Conservation (phyloP, 371 early-diverging fungal species). For the Thermomucor indicae-seudaticae region DNA sequence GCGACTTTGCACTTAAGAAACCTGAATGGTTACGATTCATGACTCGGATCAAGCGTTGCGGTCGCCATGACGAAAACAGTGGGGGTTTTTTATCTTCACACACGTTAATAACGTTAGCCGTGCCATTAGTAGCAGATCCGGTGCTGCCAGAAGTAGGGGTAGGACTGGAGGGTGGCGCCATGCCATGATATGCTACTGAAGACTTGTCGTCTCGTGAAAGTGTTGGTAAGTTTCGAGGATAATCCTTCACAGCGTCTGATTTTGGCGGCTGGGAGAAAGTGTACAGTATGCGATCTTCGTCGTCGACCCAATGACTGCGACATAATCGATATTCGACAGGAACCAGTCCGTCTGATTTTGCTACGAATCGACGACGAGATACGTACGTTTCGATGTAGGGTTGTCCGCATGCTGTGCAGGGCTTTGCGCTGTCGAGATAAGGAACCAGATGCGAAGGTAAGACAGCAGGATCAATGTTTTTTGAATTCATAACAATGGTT, state of each 20-base stretch:
- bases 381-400: constrained; percentile 74
- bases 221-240: not conserved
- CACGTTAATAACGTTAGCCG: too few species aligned
- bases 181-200: not conserved
- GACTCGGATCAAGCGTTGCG: not conserved
- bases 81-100: too few species aligned
- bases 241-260: not conserved
- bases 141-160: not conserved
- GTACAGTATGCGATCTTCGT: constrained; percentile 51
- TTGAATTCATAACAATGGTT: constrained; percentile 53
- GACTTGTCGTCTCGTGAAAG: not conserved
- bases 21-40: not conserved
- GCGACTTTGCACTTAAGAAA: not conserved
- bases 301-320: constrained; percentile 68
- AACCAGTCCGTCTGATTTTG: constrained; percentile 51
- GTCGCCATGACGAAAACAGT: too few species aligned
- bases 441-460: constrained; percentile 43
- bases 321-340: constrained; percentile 69
- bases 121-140: not conserved
- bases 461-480: constrained; percentile 10
- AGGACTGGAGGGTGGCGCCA: not conserved
- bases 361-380: constrained; percentile 59
- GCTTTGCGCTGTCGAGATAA: constrained; percentile 58
- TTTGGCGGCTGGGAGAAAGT: constrained; percentile 14
- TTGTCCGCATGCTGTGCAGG: constrained; percentile 83